phyloP scores from a whole-genome alignment of 257 asterid species.

The Solanum chilense region DNA sequence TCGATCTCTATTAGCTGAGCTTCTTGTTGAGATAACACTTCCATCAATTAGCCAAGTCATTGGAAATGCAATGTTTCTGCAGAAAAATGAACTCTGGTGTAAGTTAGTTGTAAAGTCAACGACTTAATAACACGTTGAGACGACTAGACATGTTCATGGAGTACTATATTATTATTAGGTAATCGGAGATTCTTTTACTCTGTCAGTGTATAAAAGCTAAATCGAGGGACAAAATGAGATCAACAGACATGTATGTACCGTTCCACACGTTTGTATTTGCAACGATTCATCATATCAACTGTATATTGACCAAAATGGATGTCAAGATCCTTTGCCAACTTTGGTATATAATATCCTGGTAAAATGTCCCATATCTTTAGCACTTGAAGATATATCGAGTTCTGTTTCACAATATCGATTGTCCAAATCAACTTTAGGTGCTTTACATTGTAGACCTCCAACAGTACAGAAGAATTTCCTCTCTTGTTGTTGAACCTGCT shows the following conservation, averaged over 20 bases:
- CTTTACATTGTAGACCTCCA: conserved; percentile 26
- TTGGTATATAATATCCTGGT: conserved; percentile 12
- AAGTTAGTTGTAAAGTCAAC: neutral
- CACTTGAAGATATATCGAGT: conserved; percentile 18
- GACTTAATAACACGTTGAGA: neutral
- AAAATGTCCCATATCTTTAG: conserved; percentile 34
- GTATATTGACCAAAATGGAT: conserved; percentile 2
- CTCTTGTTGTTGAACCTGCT: neutral
- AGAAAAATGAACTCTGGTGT: neutral
- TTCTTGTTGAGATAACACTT: neutral
- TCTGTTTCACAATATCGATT: conserved; percentile 17
- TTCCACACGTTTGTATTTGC: conserved; percentile 8
- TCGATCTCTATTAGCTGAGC: neutral
- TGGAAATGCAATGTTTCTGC: conserved; percentile 14
- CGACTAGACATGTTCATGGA: neutral
- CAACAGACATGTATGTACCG: neutral
- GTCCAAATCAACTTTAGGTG: conserved; percentile 34
- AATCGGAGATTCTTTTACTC: neutral
- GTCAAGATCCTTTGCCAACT: neutral
- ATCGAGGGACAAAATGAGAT: too few species aligned
- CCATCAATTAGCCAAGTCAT: conserved; percentile 8
- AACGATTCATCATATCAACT: neutral
- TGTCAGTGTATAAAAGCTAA: neutral
- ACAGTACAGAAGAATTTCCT: conserved; percentile 9
- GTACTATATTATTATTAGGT: neutral